Conservation (phyloP, 768 basidiomycete genomes). For the Tulasnella sp. region DNA sequence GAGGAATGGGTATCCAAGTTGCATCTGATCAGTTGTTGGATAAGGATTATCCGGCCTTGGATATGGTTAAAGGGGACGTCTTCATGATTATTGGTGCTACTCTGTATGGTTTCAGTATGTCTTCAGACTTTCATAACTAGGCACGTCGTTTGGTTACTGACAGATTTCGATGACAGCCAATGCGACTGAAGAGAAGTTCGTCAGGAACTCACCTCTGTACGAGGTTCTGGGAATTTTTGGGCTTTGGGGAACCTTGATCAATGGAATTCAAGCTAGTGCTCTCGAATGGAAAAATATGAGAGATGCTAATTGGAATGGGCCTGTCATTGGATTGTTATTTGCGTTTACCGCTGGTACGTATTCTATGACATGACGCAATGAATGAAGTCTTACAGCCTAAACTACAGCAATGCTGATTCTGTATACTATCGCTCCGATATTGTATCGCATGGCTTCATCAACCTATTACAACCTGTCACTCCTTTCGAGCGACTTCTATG, state of each 20-base stretch:
- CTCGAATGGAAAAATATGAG: slow-evolving; percentile 60
- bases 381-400: background rate
- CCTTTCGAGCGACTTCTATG: slow-evolving; percentile 81
- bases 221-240: slow-evolving; percentile 81
- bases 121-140: background rate
- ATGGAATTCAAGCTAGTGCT: slow-evolving; percentile 56
- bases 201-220: slow-evolving; percentile 63
- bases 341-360: slow-evolving; percentile 36
- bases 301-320: slow-evolving; percentile 57
- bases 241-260: slow-evolving; percentile 71
- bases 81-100: slow-evolving; percentile 82
- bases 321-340: slow-evolving; percentile 33
- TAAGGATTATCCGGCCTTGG: slow-evolving; percentile 55
- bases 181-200: slow-evolving; percentile 79
- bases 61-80: slow-evolving; percentile 62
- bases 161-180: slow-evolving; percentile 41
- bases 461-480: slow-evolving; percentile 75
- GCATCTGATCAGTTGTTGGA: slow-evolving; percentile 62
- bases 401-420: slow-evolving; percentile 61
- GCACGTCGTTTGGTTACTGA: background rate
- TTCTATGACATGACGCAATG: background rate
- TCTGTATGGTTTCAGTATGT: slow-evolving; percentile 73
- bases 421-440: slow-evolving; percentile 72
- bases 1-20: slow-evolving; percentile 68
- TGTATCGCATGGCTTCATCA: slow-evolving; percentile 77